phyloP scores from a whole-genome alignment of 2,329 filamentous ascomycete genomes.

The Penicillium sp. region DNA sequence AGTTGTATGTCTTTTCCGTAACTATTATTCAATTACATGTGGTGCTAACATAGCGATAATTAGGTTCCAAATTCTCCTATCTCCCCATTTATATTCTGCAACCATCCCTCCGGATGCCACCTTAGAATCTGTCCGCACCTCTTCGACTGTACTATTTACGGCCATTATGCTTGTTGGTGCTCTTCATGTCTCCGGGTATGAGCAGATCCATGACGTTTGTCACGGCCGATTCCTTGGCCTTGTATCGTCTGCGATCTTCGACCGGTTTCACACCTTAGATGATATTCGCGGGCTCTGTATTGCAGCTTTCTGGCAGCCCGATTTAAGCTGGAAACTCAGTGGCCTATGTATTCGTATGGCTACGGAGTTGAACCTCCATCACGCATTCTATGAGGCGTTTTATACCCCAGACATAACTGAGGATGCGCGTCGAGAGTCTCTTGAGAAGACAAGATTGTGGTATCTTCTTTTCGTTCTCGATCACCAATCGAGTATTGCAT shows the following conservation, averaged over 20 bases:
- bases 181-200: slow-evolving; percentile 47
- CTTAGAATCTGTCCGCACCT: slow-evolving; percentile 43
- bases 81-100: background rate
- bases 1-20: background rate
- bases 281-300: slow-evolving; percentile 53
- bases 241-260: slow-evolving; percentile 50
- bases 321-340: slow-evolving; percentile 54
- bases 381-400: slow-evolving; percentile 38
- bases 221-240: slow-evolving; percentile 50
- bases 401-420: slow-evolving; percentile 29
- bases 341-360: slow-evolving; percentile 50
- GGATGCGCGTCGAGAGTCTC: background rate
- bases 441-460: slow-evolving; percentile 51
- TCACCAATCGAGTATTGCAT: slow-evolving; percentile 55
- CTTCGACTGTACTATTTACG: slow-evolving; percentile 48
- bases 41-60: background rate
- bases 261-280: slow-evolving; percentile 49
- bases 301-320: slow-evolving; percentile 54
- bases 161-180: slow-evolving; percentile 51
- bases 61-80: background rate
- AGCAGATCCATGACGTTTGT: slow-evolving; percentile 44
- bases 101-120: slow-evolving; percentile 19
- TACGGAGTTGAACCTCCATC: slow-evolving; percentile 49
- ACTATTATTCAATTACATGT: background rate
- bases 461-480: slow-evolving; percentile 57